Percentiles rank a stretch among this genome's conserved stretches.
Evolutionary conservation across 2,329 filamentous ascomycete genomes (phyloP).

Genomic region (Thelonectria discophora): DNA sequence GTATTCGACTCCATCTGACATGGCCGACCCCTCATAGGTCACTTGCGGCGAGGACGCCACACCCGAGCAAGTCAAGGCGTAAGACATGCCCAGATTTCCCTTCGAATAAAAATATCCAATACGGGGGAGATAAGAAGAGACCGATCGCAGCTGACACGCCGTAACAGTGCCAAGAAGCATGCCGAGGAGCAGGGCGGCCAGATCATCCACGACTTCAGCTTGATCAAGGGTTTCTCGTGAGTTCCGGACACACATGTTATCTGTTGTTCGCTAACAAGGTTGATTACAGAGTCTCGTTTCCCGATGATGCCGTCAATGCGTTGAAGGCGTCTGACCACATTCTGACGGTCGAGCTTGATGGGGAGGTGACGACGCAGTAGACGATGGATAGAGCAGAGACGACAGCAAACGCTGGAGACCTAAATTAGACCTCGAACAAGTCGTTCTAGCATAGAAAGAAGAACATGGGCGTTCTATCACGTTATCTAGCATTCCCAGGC

Average conservation of each 20-base stretch:
- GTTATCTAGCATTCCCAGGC: neutral
- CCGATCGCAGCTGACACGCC: slow-evolving; percentile 7
- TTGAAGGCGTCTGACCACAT: slow-evolving; percentile 76
- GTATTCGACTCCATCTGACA: slow-evolving; percentile 28
- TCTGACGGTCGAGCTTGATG: slow-evolving; percentile 77
- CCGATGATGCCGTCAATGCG: slow-evolving; percentile 70
- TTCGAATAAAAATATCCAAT: neutral
- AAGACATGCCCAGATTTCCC: slow-evolving; percentile 41
- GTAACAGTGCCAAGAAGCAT: slow-evolving; percentile 77
- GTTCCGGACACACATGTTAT: slow-evolving; percentile 46
- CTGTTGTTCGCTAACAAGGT: neutral
- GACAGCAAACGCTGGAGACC: neutral
- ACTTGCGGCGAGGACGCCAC: slow-evolving; percentile 79
- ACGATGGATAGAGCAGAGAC: slow-evolving; percentile 21
- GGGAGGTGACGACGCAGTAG: slow-evolving; percentile 76
- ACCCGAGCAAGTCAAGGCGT: slow-evolving; percentile 73
- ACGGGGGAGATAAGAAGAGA: neutral
- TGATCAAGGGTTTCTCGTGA: slow-evolving; percentile 95
- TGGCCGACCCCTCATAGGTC: slow-evolving; percentile 62
- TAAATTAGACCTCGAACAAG: neutral
- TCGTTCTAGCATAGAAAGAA: neutral
- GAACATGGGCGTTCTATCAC: neutral
- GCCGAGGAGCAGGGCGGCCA: slow-evolving; percentile 80
- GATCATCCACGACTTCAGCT: slow-evolving; percentile 82
- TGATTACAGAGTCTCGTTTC: slow-evolving; percentile 72